Evolutionary conservation across 164 flowering plant genomes (phyloP), one percentile per base, ranked within the genome.

Genomic region (Macadamia tetraphylla): DNA sequence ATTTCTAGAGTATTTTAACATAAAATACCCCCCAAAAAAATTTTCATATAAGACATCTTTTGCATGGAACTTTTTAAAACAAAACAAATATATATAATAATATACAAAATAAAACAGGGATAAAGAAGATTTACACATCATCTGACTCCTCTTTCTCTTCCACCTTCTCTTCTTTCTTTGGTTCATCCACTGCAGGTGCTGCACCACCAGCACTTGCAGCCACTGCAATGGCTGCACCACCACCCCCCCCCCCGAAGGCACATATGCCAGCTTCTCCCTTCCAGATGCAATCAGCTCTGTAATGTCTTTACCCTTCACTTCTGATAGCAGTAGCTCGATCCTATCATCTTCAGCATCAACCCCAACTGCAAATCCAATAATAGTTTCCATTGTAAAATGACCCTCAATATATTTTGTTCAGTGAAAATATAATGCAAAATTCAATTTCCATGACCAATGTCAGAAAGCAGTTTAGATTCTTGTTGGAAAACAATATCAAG

Each of bases 81-180:
- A 1, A 17, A 29, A 71, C 14, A 23, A 23, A 23, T 23, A 23
- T 23, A 23, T 23, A 23, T 23, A 23, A 23, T 23, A 23, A 23
- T 23, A 23, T 23, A 23, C 23, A 23, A 23, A 23, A 23, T 23
- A 23, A 23, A 23, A 23, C 23, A 23, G 23, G 23, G 23, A 23
- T 23, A 23, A 23, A 23, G 23, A 23, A 23, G 23, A 31, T 14
- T 17, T 65, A 82, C 82, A 51, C 82, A 51, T 83, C 86, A 60
- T 83, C 86, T 2, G 83, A 75, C 29, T 83, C 82, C 51, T 80
- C 83, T 64, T 80, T 77, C 77, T 80, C 82, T 40, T 80, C 84
- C 32, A 69, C 78, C 61, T 80, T 81, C 68, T 77, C 81, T 63
- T 82, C 85, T 64, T 80, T 77, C 82, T 82, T 81, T 15, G 80